Base-by-base conservation (phyloP, 192 early-diverging fungal genomes). In the Pilobolus umbonatus region DNA sequence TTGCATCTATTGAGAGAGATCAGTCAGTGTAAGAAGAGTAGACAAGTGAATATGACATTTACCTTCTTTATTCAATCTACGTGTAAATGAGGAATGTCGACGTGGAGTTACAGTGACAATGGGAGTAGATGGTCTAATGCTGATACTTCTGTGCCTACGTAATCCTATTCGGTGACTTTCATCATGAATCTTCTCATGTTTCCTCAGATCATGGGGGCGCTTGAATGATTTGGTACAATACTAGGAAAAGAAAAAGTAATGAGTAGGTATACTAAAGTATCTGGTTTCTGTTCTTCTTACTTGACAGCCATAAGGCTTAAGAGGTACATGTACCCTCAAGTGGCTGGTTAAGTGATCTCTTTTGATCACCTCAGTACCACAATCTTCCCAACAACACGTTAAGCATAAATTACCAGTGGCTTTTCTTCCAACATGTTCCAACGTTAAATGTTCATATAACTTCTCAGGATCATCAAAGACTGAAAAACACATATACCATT, bases 161-260 rank as follows among this genome's bases (percentile, higher is more conserved):
- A n/a, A n/a, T n/a, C n/a, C n/a, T n/a, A n/a, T n/a, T n/a, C n/a
- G n/a, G n/a, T n/a, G 66, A 30, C 62, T 34, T 60, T 88, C 75
- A 29, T 70, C 60, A 67, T 94, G 92, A n/a, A 80, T 92, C 66
- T 83, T 85, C 67, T 90, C 88, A 69, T 96, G 93, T 65, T 96
- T 96, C 69, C 88, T 91, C 67, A 96, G 70, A 69, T 96, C 93
- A 77, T 96, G 93, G 10, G 89, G 90, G 10, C 92, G 84, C 72
- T 96, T 96, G 75, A 94, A 96, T 15, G 85, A 69, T 65, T 92
- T 90, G 29, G 74, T 65, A 72, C 93, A 95, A 42, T 51, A 58
- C 83, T 89, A 12, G n/a, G n/a, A n/a, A n/a, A n/a, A n/a, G n/a
- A n/a, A n/a, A n/a, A n/a, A n/a, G n/a, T n/a, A n/a, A n/a, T n/a